These are phyloP conservation scores for Phytophthora multivora DNA, from an alignment of 352 stramenopile species.

Conservation along the genomic window DNA sequence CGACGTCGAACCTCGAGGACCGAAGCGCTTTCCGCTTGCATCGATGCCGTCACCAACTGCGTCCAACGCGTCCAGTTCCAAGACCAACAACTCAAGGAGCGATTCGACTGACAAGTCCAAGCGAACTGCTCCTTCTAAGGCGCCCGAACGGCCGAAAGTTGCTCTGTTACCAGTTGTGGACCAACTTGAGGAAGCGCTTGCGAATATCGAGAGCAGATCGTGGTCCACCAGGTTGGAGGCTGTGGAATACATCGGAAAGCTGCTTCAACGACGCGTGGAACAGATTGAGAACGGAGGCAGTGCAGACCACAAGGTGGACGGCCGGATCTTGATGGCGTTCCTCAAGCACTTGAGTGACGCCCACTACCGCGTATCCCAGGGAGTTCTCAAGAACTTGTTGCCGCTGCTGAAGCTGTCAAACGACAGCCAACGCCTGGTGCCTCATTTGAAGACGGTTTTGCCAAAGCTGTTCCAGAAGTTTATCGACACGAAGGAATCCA, in stretches of 20 bases:
- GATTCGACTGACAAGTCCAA: slow-evolving; percentile 25
- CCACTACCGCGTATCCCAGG: slow-evolving; percentile 79
- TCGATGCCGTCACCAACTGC: slow-evolving; percentile 28
- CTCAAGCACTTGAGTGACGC: slow-evolving; percentile 71
- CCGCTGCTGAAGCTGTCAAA: slow-evolving; percentile 49
- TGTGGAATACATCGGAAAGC: slow-evolving; percentile 49
- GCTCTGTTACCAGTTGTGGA: slow-evolving; percentile 22
- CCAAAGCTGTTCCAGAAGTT: slow-evolving; percentile 77
- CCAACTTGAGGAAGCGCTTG: slow-evolving; percentile 61
- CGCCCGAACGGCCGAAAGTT: slow-evolving; percentile 17
- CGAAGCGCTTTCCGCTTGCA: slow-evolving; percentile 9
- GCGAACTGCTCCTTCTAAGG: slow-evolving; percentile 12
- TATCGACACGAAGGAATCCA: slow-evolving; percentile 75
- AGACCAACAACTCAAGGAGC: slow-evolving; percentile 21
- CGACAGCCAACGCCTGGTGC: slow-evolving; percentile 45
- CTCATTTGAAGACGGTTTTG: slow-evolving; percentile 63
- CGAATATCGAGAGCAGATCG: slow-evolving; percentile 48
- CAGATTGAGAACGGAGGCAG: not conserved
- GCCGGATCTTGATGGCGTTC: slow-evolving; percentile 54
- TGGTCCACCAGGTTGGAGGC: slow-evolving; percentile 78
- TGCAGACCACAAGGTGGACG: slow-evolving; percentile 53
- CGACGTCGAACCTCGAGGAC: slow-evolving; percentile 15
- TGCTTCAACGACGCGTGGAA: slow-evolving; percentile 26
- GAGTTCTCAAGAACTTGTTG: slow-evolving; percentile 64
- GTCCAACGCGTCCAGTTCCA: slow-evolving; percentile 34